Percentiles rank a stretch among this genome's conserved stretches.
Evolutionary conservation across 2,329 filamentous ascomycete species (phyloP).

Genomic region (Xylariomycetidae sp.): DNA sequence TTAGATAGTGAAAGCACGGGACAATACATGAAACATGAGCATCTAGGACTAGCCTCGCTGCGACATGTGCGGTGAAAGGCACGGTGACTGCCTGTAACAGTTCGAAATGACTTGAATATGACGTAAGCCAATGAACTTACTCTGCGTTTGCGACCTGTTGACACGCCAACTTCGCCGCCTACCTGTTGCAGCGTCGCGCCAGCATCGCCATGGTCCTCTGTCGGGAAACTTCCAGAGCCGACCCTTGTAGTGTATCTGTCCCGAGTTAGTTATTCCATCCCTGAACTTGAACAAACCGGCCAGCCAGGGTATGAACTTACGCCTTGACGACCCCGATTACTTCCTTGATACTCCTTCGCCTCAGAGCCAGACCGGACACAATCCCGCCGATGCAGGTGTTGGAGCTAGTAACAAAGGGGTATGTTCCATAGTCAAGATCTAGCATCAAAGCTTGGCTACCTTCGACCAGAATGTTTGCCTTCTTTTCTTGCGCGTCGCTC

Average conservation of each 20-base stretch:
- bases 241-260: slow-evolving; percentile 49
- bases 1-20: too few relatives aligned
- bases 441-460: slow-evolving; percentile 59
- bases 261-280: background rate
- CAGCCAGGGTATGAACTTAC: slow-evolving; percentile 26
- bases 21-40: background rate
- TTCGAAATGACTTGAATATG: slow-evolving; percentile 1
- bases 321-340: slow-evolving; percentile 55
- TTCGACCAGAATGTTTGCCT: slow-evolving; percentile 61
- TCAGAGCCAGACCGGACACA: slow-evolving; percentile 48
- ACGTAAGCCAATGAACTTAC: slow-evolving; percentile 31
- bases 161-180: slow-evolving; percentile 30
- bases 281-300: background rate
- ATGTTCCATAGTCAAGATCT: slow-evolving; percentile 47
- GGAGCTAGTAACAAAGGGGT: slow-evolving; percentile 53
- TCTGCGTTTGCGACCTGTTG: slow-evolving; percentile 48
- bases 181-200: slow-evolving; percentile 31
- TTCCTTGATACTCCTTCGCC: slow-evolving; percentile 46
- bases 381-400: slow-evolving; percentile 51
- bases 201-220: slow-evolving; percentile 39
- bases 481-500: slow-evolving; percentile 52
- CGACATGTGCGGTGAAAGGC: background rate
- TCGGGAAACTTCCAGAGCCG: slow-evolving; percentile 53
- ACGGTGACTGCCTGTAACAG: background rate
- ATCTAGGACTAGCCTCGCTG: background rate